A percentile compares a stretch with the other conserved stretches of the same genome.
Evolutionary conservation across 148 eudicot species (phyloP).

Genomic region (Agrostemma githago): DNA sequence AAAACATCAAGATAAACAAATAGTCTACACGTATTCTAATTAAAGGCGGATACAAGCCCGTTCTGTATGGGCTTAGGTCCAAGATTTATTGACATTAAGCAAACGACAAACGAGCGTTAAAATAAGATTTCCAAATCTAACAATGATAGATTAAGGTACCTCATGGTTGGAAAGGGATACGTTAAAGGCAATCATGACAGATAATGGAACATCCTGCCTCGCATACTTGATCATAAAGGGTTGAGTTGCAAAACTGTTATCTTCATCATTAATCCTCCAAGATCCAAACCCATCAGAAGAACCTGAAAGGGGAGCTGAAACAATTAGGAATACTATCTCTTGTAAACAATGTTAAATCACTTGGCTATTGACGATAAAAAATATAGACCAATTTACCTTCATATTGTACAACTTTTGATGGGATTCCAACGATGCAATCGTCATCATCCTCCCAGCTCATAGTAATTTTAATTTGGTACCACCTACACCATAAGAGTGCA

Average conservation of each 20-base stretch:
- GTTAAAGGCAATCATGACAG: constrained; percentile 86
- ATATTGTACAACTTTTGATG: constrained; percentile 86
- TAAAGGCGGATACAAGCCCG: neutral
- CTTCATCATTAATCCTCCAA: constrained; percentile 92
- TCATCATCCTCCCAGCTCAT: constrained; percentile 87
- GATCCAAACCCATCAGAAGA: constrained; percentile 67
- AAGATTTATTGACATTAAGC: neutral
- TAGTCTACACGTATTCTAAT: neutral
- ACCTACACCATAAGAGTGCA: constrained; percentile 38
- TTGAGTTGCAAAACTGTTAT: constrained; percentile 87
- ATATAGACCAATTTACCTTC: constrained; percentile 46
- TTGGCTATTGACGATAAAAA: neutral
- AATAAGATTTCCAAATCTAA: neutral
- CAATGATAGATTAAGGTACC: constrained; percentile 42
- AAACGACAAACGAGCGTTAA: neutral
- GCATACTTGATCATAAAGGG: constrained; percentile 97
- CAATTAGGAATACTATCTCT: neutral
- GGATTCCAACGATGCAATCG: constrained; percentile 44
- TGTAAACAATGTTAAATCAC: neutral
- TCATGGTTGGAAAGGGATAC: constrained; percentile 56
- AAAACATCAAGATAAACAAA: neutral
- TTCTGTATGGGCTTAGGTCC: too few relatives aligned
- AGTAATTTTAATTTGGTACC: constrained; percentile 93
- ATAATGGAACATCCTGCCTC: constrained; percentile 84
- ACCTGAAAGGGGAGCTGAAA: constrained; percentile 76